Evolutionary conservation across 371 early-diverging fungal species (phyloP), one percentile per base, ranked within the genome.

Genomic region (Fennellomyces sp.): DNA sequence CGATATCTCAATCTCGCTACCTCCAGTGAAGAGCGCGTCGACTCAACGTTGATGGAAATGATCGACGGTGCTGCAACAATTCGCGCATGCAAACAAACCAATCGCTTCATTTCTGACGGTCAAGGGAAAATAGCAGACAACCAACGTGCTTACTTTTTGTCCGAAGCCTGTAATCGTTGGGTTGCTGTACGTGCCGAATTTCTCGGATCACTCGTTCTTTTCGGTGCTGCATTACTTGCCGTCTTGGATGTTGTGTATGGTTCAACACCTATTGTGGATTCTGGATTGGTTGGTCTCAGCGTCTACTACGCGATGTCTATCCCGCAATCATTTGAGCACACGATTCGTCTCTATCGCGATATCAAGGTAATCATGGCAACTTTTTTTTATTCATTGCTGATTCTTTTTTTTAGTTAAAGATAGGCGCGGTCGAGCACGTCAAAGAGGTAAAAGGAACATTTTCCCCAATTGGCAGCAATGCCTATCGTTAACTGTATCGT

Each of bases 141-240:
- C 68, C 87, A 87, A 60, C 82, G 82, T 36, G 94, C 92, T 0
- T 91, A 88, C 63, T 92, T 88, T 68, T 88, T 94, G 1, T 87
- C 84, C 3, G 72, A 94, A 27, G 80, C 86, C 0, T 82, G 88
- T 48, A 94, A 94, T 54, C 91, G 97, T 30, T 98, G 98, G 94
- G 65, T 97, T 19, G 94, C 95, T 28, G 85, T 96, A 12, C 90
- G 97, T 33, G 82, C 96, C 26, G 94, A 97, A 70, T 79, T 91
- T 30, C 38, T 86, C 56, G 86, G 87, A 12, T 80, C 85, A 13
- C 64, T 81, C 50, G 86, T 91, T 33, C 80, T 90, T 50, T 80
- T 91, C 21, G 75, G 79, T 23, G 85, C 88, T 5, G 76, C 92
- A 0, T 59, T 85, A 0, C 75, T 91, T 30, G 83, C 88, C 28